Percentiles rank a stretch among this genome's conserved stretches.
These are phyloP conservation scores for Camellia lanceoleosa DNA, from an alignment of 148 eudicot genomes.

Conservation along the genomic window DNA sequence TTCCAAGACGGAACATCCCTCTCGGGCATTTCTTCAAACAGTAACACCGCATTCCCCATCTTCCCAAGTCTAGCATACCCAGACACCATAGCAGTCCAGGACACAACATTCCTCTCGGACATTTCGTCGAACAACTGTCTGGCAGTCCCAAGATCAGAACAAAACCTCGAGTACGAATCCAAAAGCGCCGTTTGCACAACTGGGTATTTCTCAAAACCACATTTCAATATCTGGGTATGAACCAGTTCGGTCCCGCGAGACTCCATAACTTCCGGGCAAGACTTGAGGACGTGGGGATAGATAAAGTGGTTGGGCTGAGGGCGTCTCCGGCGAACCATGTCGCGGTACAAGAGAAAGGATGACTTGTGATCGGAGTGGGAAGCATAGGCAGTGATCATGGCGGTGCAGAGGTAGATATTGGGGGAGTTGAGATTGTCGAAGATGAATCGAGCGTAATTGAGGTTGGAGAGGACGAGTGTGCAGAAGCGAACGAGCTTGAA, in stretches of 20 bases:
- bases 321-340: conserved; percentile 30
- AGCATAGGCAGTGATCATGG: conserved; percentile 62
- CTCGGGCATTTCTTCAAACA: conserved; percentile 65
- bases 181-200: conserved; percentile 69
- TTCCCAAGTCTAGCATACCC: conserved; percentile 64
- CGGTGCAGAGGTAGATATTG: conserved; percentile 64
- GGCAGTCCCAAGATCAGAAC: conserved; percentile 43
- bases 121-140: conserved; percentile 69
- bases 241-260: conserved; percentile 45
- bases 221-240: conserved; percentile 65
- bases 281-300: conserved; percentile 49
- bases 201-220: conserved; percentile 58
- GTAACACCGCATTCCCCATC: conserved; percentile 52
- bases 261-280: conserved; percentile 41
- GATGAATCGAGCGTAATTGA: conserved; percentile 52
- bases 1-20: conserved; percentile 76
- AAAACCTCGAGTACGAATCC: conserved; percentile 50
- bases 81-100: conserved; percentile 77
- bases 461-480: conserved; percentile 38
- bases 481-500: conserved; percentile 69
- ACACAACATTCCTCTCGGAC: conserved; percentile 62
- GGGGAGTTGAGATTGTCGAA: conserved; percentile 45
- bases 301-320: conserved; percentile 56
- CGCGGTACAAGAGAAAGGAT: conserved; percentile 34
- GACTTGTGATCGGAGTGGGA: conserved; percentile 33